A percentile compares a stretch with the other conserved stretches of the same genome.
These are phyloP conservation scores for Arachis monticola DNA, from an alignment of 331 rosid species.

Conservation along the genomic window DNA sequence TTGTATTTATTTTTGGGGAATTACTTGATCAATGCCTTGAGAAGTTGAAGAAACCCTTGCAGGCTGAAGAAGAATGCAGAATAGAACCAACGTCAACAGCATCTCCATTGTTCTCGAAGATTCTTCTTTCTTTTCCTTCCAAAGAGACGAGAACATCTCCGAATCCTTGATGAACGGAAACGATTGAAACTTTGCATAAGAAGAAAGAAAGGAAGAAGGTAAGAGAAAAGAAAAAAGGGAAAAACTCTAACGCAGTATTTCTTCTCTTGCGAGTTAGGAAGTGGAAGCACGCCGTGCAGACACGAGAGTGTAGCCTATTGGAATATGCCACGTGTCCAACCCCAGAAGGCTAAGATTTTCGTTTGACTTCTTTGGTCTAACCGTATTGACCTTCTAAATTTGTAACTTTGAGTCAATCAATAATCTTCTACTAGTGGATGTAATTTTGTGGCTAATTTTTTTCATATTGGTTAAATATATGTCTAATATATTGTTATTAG, in stretches of 20 bases:
- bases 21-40: slow-evolving; percentile 35
- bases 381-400: background rate
- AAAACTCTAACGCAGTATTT: slow-evolving; percentile 20
- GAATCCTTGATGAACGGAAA: background rate
- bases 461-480: no score
- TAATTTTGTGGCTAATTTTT: no score
- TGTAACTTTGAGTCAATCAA: no score
- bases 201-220: background rate
- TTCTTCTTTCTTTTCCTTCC: slow-evolving; percentile 30
- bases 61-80: slow-evolving; percentile 36
- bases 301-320: slow-evolving; percentile 32
- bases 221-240: background rate
- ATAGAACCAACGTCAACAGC: slow-evolving; percentile 17
- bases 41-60: slow-evolving; percentile 43
- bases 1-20: background rate
- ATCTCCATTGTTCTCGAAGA: slow-evolving; percentile 29
- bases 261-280: no score
- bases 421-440: no score
- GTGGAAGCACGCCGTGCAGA: slow-evolving; percentile 5
- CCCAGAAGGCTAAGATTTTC: background rate
- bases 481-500: no score
- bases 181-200: slow-evolving; percentile 2
- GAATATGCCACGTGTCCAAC: slow-evolving; percentile 19
- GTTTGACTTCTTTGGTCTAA: slow-evolving; percentile 33
- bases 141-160: slow-evolving; percentile 33